Evolutionary conservation across 2,329 filamentous ascomycete genomes (phyloP), one percentile per base, ranked within the genome.

Genomic region (Eutypella sp.): DNA sequence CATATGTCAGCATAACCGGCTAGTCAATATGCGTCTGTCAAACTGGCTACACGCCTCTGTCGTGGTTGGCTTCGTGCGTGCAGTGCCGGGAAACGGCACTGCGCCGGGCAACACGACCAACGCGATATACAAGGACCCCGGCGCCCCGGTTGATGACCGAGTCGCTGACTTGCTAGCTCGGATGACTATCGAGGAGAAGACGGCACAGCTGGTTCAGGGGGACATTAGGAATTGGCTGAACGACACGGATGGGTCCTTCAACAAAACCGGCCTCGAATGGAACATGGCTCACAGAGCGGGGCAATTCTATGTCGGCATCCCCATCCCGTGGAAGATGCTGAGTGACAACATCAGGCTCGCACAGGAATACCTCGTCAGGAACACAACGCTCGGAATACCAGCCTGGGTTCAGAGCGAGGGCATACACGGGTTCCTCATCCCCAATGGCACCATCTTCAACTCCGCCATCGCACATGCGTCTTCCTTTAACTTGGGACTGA

Each of bases 371-470:
- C 68, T 87, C 2, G 55, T 82, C 40, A 70, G 87, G 16, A 80
- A 84, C 52, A 86, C 82, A 1, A 81, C 77, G 2, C 66, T 84
- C 8, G 85, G 84, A 0, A 89, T 89, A 43, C 86, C 86, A 6
- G 81, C 85, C 1, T 75, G 88, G 53, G 80, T 86, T 13, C 86
- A 89, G 63, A 85, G 79, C 3, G 86, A 90, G 65, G 84, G 81
- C 31, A 84, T 89, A 38, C 85, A 89, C 57, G 86, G 85, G 1
- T 82, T 89, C 53, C 69, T 88, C 25, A 76, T 84, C 37, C 76
- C 78, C 9, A 89, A 89, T 60, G 85, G 84, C 3, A 89, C 86
- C 2, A 86, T 89, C 48, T 90, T 89, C 70, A 89, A 89, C 65
- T 87, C 82, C 1, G 85, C 86, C 0, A 88, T 89, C 54, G 85